Percentiles rank a stretch among this genome's conserved stretches.
These are phyloP conservation scores for Talaromyces islandicus DNA, from an alignment of 2,329 filamentous ascomycete species.

Conservation along the genomic window DNA sequence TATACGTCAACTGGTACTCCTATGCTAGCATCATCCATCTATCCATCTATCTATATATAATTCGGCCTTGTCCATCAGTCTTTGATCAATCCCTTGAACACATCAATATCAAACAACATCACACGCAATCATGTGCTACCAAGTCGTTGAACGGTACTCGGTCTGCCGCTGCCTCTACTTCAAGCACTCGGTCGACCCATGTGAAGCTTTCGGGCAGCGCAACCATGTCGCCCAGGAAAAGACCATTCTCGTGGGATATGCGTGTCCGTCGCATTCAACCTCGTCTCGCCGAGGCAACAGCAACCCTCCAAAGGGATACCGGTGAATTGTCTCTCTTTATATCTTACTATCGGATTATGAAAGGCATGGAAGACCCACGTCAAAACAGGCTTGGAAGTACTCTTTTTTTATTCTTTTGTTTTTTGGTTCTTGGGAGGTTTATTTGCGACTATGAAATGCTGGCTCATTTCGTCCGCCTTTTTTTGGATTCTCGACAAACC, in stretches of 20 bases:
- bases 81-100: neutral
- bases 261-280: slow-evolving; percentile 55
- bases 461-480: slow-evolving; percentile 5
- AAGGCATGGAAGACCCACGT: neutral
- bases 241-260: slow-evolving; percentile 76
- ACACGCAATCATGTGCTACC: slow-evolving; percentile 65
- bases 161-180: slow-evolving; percentile 86
- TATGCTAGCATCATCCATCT: too few species aligned
- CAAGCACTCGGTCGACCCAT: slow-evolving; percentile 78
- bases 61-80: neutral
- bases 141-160: slow-evolving; percentile 78
- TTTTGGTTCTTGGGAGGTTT: neutral
- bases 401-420: neutral
- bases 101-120: too few species aligned
- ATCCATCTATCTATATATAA: too few species aligned
- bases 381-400: neutral
- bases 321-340: slow-evolving; percentile 1
- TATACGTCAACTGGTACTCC: neutral
- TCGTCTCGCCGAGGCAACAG: slow-evolving; percentile 5
- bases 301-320: slow-evolving; percentile 15
- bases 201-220: slow-evolving; percentile 65
- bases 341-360: neutral
- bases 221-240: slow-evolving; percentile 68
- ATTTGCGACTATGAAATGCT: slow-evolving; percentile 2
- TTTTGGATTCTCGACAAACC: slow-evolving; percentile 2